Evolutionary conservation across 2,329 filamentous ascomycete species (phyloP), one percentile per base, ranked within the genome.

Genomic region (Chrysoporthe austroafricana): DNA sequence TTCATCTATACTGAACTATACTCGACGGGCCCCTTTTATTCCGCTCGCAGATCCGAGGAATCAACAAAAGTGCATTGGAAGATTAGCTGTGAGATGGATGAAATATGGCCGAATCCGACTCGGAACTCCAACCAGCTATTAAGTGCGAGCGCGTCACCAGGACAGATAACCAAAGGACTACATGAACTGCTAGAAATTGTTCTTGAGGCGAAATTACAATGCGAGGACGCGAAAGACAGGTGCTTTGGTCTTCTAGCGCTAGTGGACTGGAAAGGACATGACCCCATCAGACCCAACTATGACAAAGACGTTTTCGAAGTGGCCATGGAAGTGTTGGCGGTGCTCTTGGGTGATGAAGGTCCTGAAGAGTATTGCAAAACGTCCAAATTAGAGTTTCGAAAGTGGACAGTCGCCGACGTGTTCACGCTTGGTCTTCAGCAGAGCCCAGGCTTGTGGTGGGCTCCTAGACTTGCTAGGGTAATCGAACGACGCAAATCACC

Each of bases 201-300:
- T 3, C 6, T 2, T 50, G 2, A n/a, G 2, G 9, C 18, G 2
- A 3, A 2, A 8, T 5, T 46, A 26, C 16, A 46, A 8, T 36
- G 64, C 36, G 54, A 50, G 9, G 57, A 66, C 21, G 21, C 11
- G 1, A 56, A 57, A 26, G 48, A 66, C n/a, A 58, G 21, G 13
- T 32, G 61, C 5, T 66, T 52, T n/a, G 58, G 58, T 1, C 14
- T 39, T 14, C 13, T 62, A 4, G 18, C 57, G 1, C 52, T 21
- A 26, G 5, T 56, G 18, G 14, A 62, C 8, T 62, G 58, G 58
- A 9, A 21, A 3, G 26, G n/a, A 5, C 3, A 13, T 21, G 8
- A 32, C 2, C 58, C 58, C 8, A 66, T 62, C 13, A 18, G 11
- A 3, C 64, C 58, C 36, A 36, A 66, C 13, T 66, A 62, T 16